These are phyloP conservation scores for Bipolaris gigantea DNA, from an alignment of 2,329 filamentous ascomycete genomes.

Conservation along the genomic window DNA sequence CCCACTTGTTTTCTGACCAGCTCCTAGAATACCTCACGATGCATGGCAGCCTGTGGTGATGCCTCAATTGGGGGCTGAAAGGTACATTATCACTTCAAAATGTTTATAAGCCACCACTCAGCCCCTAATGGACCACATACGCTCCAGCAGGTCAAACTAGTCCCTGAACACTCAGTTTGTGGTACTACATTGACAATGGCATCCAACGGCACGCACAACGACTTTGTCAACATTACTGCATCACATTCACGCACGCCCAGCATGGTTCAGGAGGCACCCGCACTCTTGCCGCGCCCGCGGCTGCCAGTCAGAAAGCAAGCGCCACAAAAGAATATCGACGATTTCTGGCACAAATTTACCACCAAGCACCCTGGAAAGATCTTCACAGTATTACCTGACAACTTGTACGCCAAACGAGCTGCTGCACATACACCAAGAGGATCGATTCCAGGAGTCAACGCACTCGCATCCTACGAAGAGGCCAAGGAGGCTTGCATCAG, in stretches of 20 bases:
- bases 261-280: slow-evolving; percentile 35
- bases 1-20: slow-evolving; percentile 40
- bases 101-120: slow-evolving; percentile 30
- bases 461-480: slow-evolving; percentile 71
- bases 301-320: slow-evolving; percentile 52
- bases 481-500: slow-evolving; percentile 69
- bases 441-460: slow-evolving; percentile 61
- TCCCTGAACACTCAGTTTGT: slow-evolving; percentile 21
- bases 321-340: slow-evolving; percentile 68
- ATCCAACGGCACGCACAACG: slow-evolving; percentile 41
- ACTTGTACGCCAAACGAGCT: slow-evolving; percentile 64
- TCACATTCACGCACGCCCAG: slow-evolving; percentile 43
- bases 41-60: slow-evolving; percentile 26
- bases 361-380: slow-evolving; percentile 73
- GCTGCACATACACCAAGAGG: slow-evolving; percentile 58
- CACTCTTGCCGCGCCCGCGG: slow-evolving; percentile 21
- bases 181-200: slow-evolving; percentile 37
- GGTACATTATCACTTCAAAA: slow-evolving; percentile 8
- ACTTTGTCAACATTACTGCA: slow-evolving; percentile 43
- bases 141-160: slow-evolving; percentile 14
- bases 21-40: slow-evolving; percentile 38
- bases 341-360: slow-evolving; percentile 72
- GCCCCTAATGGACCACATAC: slow-evolving; percentile 35
- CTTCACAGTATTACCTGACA: slow-evolving; percentile 70
- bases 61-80: slow-evolving; percentile 40